Percentiles rank a stretch among this genome's conserved stretches.
These are phyloP conservation scores for Coemansia sp. DNA, from an alignment of 192 early-diverging fungal species.

Conservation along the genomic window DNA sequence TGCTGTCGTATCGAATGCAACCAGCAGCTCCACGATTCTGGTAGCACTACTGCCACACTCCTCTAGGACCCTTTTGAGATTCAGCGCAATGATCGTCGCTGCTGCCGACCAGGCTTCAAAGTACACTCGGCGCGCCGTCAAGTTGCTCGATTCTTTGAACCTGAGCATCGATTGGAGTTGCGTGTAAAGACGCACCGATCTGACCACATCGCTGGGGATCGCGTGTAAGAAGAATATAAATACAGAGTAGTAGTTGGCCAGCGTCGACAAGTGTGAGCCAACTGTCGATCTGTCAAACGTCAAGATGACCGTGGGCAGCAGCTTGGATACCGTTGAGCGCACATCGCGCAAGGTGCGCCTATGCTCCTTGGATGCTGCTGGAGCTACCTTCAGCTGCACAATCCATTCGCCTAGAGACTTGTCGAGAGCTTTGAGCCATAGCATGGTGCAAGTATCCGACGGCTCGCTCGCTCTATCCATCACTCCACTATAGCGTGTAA, in stretches of 20 bases:
- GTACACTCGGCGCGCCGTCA: conserved; percentile 45
- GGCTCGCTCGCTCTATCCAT: conserved; percentile 18
- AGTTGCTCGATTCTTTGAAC: conserved; percentile 45
- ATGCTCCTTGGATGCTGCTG: conserved; percentile 16
- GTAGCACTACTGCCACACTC: conserved; percentile 10
- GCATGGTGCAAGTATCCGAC: conserved; percentile 36
- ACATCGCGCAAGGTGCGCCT: conserved; percentile 27
- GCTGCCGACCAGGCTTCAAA: conserved; percentile 58
- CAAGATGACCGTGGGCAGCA: conserved; percentile 52
- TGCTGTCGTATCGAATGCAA: not conserved
- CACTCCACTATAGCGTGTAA: conserved; percentile 39
- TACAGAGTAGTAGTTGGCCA: conserved; percentile 55
- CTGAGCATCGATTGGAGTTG: conserved; percentile 50
- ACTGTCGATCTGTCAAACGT: conserved; percentile 28
- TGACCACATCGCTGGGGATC: conserved; percentile 43
- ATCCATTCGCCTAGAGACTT: conserved; percentile 27
- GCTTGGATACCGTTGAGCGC: conserved; percentile 47
- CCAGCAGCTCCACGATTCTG: conserved; percentile 7
- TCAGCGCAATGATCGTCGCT: conserved; percentile 21
- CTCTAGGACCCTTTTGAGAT: conserved; percentile 19
- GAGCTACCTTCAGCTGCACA: conserved; percentile 11
- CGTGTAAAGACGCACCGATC: conserved; percentile 34
- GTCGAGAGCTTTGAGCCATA: conserved; percentile 46
- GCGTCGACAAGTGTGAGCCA: conserved; percentile 30
- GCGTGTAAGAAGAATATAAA: conserved; percentile 56